These are phyloP conservation scores for Starmerella gropengiesseri DNA, from an alignment of 805 yeast genomes.

Conservation along the genomic window DNA sequence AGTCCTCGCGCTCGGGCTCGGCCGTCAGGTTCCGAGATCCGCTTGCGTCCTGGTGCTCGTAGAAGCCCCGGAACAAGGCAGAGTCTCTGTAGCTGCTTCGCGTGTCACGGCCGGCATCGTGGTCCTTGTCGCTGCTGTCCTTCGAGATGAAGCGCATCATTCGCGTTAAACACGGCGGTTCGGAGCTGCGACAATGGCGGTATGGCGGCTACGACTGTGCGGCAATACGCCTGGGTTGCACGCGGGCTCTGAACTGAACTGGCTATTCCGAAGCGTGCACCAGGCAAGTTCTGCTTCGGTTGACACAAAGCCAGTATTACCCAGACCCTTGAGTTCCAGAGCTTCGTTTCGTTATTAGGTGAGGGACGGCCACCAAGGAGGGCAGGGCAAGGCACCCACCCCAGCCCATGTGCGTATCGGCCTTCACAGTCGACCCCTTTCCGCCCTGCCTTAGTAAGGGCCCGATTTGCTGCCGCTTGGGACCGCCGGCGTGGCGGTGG, in stretches of 20 bases:
- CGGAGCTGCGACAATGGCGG: too few relatives aligned
- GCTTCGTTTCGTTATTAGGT: neutral
- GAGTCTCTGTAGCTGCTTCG: neutral
- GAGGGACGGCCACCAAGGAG: slow-evolving; percentile 6
- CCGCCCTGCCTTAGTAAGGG: neutral
- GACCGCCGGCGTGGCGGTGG: neutral
- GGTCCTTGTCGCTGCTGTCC: slow-evolving; percentile 3
- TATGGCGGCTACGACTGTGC: too few relatives aligned
- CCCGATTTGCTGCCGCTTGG: neutral
- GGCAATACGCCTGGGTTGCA: too few relatives aligned
- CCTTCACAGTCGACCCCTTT: neutral
- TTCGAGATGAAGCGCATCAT: slow-evolving; percentile 3
- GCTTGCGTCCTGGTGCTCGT: too few relatives aligned
- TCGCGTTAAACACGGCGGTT: too few relatives aligned
- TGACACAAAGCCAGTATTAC: neutral
- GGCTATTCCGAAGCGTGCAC: neutral
- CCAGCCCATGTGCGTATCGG: slow-evolving; percentile 6
- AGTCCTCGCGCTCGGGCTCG: too few relatives aligned
- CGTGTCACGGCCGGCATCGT: neutral
- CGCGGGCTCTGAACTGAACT: too few relatives aligned
- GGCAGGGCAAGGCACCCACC: slow-evolving; percentile 4
- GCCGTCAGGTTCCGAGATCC: too few relatives aligned
- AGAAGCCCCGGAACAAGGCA: neutral
- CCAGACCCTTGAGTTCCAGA: slow-evolving; percentile 3
- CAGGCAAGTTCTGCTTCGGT: slow-evolving; percentile 2